Conservation (phyloP, 1,284 basidiomycete genomes). For the Sanguinoderma infundibulare region DNA sequence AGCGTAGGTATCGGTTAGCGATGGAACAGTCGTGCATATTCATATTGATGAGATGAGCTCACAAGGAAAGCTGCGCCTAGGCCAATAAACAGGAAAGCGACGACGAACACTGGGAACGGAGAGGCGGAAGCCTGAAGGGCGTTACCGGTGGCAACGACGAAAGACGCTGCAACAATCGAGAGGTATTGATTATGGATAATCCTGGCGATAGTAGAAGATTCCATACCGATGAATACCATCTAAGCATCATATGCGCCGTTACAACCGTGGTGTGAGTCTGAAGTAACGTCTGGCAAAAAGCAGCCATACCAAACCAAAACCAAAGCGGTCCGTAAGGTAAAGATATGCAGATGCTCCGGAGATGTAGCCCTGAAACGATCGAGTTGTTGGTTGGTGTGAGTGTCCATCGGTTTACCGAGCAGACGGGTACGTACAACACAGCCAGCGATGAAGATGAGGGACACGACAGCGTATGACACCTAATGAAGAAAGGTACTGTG, state of each 20-base stretch:
- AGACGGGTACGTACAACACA: conserved; percentile 44
- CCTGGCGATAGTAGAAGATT: not conserved
- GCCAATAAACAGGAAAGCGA: conserved; percentile 62
- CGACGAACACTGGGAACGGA: conserved; percentile 66
- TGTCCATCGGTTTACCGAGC: not conserved
- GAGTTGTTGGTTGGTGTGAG: not conserved
- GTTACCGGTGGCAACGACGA: conserved; percentile 49
- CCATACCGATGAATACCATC: conserved; percentile 33
- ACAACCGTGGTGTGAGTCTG: not conserved
- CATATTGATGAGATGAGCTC: too few species aligned
- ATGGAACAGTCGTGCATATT: too few species aligned
- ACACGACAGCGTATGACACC: conserved; percentile 51
- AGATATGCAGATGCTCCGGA: conserved; percentile 52
- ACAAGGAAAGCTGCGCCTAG: conserved; percentile 63
- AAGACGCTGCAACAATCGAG: conserved; percentile 18
- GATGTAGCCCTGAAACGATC: conserved; percentile 47
- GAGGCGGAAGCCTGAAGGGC: conserved; percentile 57
- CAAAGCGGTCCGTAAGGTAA: conserved; percentile 51
- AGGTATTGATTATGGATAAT: not conserved
- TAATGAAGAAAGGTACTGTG: conserved; percentile 20
- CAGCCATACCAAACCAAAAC: conserved; percentile 55
- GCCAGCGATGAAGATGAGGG: conserved; percentile 59
- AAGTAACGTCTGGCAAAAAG: not conserved
- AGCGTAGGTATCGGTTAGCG: not conserved
- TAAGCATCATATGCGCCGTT: conserved; percentile 10